Percentiles rank a stretch among this genome's conserved stretches.
Evolutionary conservation across 2,329 filamentous ascomycete genomes (phyloP).

Genomic region (Bipolaris victoriae): DNA sequence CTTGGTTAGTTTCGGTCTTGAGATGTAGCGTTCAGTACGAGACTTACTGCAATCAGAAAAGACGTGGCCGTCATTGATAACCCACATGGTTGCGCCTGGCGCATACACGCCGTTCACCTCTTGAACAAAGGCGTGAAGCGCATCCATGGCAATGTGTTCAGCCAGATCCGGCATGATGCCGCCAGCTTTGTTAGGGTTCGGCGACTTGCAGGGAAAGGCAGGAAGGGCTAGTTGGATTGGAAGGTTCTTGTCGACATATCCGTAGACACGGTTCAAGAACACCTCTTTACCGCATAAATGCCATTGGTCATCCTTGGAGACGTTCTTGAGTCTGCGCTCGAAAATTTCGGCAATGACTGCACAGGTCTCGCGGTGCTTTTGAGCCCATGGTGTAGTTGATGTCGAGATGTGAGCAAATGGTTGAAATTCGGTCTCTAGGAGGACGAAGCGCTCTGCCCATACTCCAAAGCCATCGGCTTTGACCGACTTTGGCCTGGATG

Average conservation of each 20-base stretch:
- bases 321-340: constrained; percentile 36
- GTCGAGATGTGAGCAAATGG: constrained; percentile 28
- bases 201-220: constrained; percentile 68
- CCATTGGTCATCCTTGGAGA: constrained; percentile 40
- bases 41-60: constrained; percentile 51
- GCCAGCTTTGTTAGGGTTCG: constrained; percentile 63
- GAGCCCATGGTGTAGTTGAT: constrained; percentile 26
- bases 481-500: constrained; percentile 32
- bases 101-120: constrained; percentile 50
- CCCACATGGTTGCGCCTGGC: constrained; percentile 51
- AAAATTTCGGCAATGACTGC: constrained; percentile 35
- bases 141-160: constrained; percentile 52
- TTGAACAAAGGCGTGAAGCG: constrained; percentile 50
- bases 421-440: constrained; percentile 37
- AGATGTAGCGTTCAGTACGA: not conserved
- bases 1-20: constrained; percentile 10
- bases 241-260: constrained; percentile 34
- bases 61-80: constrained; percentile 54
- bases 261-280: constrained; percentile 36
- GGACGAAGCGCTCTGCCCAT: constrained; percentile 39
- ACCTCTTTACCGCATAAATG: constrained; percentile 26
- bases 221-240: constrained; percentile 53
- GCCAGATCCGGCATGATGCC: constrained; percentile 54
- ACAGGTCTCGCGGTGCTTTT: constrained; percentile 27
- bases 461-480: constrained; percentile 30